Evolutionary conservation across 148 eudicot genomes (phyloP).

Genomic region (Fagopyrum esculentum): DNA sequence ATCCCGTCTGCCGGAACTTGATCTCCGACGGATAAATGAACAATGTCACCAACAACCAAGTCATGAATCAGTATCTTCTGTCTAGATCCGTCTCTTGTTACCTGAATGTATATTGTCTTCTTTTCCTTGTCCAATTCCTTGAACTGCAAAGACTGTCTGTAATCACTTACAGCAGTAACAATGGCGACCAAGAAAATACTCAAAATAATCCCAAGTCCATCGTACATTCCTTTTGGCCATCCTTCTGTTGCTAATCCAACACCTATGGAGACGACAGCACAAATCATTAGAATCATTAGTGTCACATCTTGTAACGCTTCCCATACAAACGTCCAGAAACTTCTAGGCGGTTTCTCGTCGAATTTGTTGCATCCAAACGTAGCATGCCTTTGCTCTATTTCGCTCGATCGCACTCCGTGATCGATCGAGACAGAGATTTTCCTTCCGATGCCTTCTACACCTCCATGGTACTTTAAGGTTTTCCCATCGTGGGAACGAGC

Average conservation of each 20-base stretch:
- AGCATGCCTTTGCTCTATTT: constrained; percentile 29
- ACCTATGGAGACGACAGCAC: constrained; percentile 61
- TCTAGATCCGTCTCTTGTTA: constrained; percentile 45
- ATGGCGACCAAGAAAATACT: constrained; percentile 64
- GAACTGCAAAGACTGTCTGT: constrained; percentile 78
- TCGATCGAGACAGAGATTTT: constrained; percentile 35
- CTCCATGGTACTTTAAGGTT: constrained; percentile 39
- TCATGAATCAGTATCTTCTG: constrained; percentile 64
- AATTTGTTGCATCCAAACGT: constrained; percentile 51
- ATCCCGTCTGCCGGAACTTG: constrained; percentile 87
- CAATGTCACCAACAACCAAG: constrained; percentile 73
- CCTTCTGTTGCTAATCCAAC: constrained; percentile 81
- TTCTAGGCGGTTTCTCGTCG: constrained; percentile 49
- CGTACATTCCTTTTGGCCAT: constrained; percentile 79
- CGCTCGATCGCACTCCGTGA: constrained; percentile 32
- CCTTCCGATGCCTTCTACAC: constrained; percentile 44
- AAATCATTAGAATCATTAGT: constrained; percentile 61
- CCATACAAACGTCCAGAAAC: constrained; percentile 68
- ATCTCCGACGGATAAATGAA: constrained; percentile 67
- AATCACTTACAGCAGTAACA: constrained; percentile 81
- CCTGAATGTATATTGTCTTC: constrained; percentile 54
- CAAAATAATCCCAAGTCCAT: constrained; percentile 63
- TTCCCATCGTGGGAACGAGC: constrained; percentile 36
- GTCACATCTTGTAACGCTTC: constrained; percentile 80
- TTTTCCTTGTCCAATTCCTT: constrained; percentile 70